A percentile compares a stretch with the other conserved stretches of the same genome.
phyloP scores from a whole-genome alignment of 2,329 filamentous ascomycete species.

The Sarocladium oryzae region DNA sequence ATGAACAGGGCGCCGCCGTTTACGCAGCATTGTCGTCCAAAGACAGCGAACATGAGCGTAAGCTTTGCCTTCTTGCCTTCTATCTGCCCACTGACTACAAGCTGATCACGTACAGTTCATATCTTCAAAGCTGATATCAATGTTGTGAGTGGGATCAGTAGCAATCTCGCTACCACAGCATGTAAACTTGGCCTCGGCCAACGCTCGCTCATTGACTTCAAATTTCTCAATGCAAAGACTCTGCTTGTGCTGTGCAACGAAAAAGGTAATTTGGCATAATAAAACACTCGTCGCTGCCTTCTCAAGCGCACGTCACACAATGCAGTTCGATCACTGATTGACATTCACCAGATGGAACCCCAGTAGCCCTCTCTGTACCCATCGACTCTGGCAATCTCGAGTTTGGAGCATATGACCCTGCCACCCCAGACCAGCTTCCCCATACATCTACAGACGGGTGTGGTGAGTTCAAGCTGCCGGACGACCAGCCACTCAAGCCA shows the following conservation, averaged over 20 bases:
- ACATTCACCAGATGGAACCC: conserved; percentile 19
- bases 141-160: conserved; percentile 55
- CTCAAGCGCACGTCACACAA: too few species aligned
- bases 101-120: conserved; percentile 36
- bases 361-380: conserved; percentile 28
- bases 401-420: conserved; percentile 30
- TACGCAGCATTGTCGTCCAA: conserved; percentile 38
- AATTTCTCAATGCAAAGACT: conserved; percentile 58
- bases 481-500: conserved; percentile 25
- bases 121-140: conserved; percentile 48
- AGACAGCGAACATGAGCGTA: conserved; percentile 30
- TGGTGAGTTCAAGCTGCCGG: conserved; percentile 20
- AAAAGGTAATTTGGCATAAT: too few species aligned
- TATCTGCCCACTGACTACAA: not conserved
- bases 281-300: too few species aligned
- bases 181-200: conserved; percentile 35
- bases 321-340: not conserved
- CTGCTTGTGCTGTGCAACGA: conserved; percentile 52
- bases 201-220: conserved; percentile 51
- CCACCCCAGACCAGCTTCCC: conserved; percentile 9
- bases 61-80: not conserved
- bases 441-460: conserved; percentile 15
- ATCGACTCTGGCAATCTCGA: conserved; percentile 27
- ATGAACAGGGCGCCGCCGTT: conserved; percentile 26
- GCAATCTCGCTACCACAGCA: conserved; percentile 29